Evolutionary conservation across 495 filamentous ascomycete genomes (phyloP), one percentile per base, ranked within the genome.

Genomic region (Penicillium arizonense): DNA sequence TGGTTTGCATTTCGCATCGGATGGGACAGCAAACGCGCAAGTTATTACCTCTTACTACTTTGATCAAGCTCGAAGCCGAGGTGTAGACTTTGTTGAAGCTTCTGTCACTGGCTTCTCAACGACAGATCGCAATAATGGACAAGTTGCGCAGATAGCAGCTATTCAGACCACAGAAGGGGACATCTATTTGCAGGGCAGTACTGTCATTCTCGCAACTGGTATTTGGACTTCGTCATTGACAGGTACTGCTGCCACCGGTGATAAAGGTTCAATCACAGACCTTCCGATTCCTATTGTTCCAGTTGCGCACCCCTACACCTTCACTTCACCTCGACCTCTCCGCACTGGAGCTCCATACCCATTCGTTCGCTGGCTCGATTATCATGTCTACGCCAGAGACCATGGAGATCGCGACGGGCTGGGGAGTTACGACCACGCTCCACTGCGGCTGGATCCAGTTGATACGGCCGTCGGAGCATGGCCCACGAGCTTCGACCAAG

Each of bases 251-350:
- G 62, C 55, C 20, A 37, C 55, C 4, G 28, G 26, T 32, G 9
- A n/a, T 11, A 32, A 34, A 26, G 16, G 12, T 4, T 18, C 32
- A 9, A 30, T 61, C 8, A 48, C 53, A 2, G n/a, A 53, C 10
- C 5, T 50, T 20, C 67, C 69, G 4, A 50, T 72, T 11, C 67
- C 69, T 3, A 58, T 72, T 13, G 52, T 72, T 5, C 67, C 69
- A 1, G 69, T 72, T 12, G 67, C 62, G 28, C 69, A 72, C 40
- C 69, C 69, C 2, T 72, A 70, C 47, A 70, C 69, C 37, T 70
- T 65, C 28, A 64, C 61, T 28, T 35, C 49, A 3, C 7, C 38
- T 18, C 58, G 58, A 42, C 38, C 58, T 24, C 23, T 16, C 13
- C 50, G 58, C 20, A n/a, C 14, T 14, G 58, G 58, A 21, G 37